Percentiles rank a stretch among this genome's conserved stretches.
Evolutionary conservation across 257 asterid genomes (phyloP).

Genomic region (Hygrophila difformis): DNA sequence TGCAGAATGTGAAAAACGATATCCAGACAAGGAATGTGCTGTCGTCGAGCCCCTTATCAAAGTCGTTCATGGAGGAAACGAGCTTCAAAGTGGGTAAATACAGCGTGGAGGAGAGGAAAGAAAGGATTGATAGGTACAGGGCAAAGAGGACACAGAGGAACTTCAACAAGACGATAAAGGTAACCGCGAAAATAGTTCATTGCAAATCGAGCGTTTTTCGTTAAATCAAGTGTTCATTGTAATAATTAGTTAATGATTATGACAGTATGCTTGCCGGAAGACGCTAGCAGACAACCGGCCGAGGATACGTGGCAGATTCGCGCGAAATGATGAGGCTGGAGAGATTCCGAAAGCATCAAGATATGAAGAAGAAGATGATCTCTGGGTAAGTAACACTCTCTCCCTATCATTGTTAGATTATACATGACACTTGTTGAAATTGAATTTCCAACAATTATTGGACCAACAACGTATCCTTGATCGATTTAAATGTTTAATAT

Average conservation of each 20-base stretch:
- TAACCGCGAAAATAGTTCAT: constrained; percentile 1
- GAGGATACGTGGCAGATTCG: constrained; percentile 87
- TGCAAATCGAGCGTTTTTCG: no score
- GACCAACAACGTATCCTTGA: background rate
- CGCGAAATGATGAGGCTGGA: constrained; percentile 63
- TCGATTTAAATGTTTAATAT: background rate
- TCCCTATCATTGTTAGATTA: constrained; percentile 9
- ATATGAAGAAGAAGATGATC: constrained; percentile 60
- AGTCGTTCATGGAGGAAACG: constrained; percentile 52
- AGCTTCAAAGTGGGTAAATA: constrained; percentile 57
- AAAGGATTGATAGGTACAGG: constrained; percentile 66
- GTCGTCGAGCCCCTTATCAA: constrained; percentile 59
- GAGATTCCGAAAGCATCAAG: constrained; percentile 59
- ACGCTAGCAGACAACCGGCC: constrained; percentile 82
- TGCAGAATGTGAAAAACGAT: constrained; percentile 38
- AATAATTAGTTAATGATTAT: background rate
- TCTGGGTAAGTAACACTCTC: constrained; percentile 46
- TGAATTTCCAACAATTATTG: background rate
- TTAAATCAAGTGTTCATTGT: no score
- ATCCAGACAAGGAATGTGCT: constrained; percentile 24
- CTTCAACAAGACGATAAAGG: constrained; percentile 88
- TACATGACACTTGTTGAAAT: background rate
- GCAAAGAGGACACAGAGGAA: constrained; percentile 79
- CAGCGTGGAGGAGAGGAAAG: constrained; percentile 72
- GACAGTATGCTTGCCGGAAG: constrained; percentile 78